Conservation (phyloP, 805 yeast species). For the Spathaspora girioi region DNA sequence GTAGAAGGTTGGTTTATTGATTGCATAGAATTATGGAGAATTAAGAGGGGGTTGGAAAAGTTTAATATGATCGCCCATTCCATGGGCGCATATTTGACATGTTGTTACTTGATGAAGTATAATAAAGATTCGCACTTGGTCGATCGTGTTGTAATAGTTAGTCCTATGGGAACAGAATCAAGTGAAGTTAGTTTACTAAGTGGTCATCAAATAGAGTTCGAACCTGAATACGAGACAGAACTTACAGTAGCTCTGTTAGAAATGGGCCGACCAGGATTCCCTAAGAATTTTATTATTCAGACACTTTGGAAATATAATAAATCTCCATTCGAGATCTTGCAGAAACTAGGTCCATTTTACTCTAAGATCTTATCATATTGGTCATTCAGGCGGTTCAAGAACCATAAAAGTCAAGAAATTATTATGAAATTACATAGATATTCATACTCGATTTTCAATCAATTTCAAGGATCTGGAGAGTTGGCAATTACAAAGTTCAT, state of each 20-base stretch:
- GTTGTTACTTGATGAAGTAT: conserved; percentile 40
- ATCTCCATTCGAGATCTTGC: conserved; percentile 39
- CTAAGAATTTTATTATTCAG: conserved; percentile 25
- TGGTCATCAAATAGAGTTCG: conserved; percentile 21
- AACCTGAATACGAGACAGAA: conserved; percentile 14
- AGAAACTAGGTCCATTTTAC: conserved; percentile 35
- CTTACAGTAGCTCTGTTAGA: conserved; percentile 17
- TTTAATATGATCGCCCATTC: conserved; percentile 38
- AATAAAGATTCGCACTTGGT: conserved; percentile 17
- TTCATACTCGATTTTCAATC: conserved; percentile 40
- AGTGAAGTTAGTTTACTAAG: conserved; percentile 28
- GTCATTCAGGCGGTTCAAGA: conserved; percentile 37
- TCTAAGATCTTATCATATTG: conserved; percentile 38
- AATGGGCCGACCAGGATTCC: conserved; percentile 37
- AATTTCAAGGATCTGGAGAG: conserved; percentile 42
- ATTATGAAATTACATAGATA: conserved; percentile 36
- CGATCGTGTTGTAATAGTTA: conserved; percentile 26
- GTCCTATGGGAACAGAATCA: conserved; percentile 45
- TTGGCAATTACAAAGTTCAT: conserved; percentile 40
- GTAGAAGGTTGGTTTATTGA: conserved; percentile 42
- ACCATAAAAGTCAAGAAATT: conserved; percentile 22
- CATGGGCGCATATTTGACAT: conserved; percentile 40
- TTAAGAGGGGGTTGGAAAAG: conserved; percentile 13
- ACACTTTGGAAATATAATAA: conserved; percentile 36
- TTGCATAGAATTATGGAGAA: conserved; percentile 35